Evolutionary conservation across 2,329 filamentous ascomycete species (phyloP).

Genomic region (Hypoxylon sp.): DNA sequence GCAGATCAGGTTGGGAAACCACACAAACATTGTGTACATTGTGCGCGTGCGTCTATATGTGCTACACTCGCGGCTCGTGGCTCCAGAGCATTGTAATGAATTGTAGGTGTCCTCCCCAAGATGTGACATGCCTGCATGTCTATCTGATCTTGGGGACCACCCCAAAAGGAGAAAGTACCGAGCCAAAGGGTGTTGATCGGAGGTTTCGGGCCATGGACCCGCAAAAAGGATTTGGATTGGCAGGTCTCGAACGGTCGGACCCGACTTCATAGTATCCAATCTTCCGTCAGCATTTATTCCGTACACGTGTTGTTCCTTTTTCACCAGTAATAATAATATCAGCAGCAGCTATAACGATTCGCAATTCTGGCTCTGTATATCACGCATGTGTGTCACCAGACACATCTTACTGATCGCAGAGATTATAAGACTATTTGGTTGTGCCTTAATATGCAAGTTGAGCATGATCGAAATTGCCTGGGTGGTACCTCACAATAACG

Average conservation of each 20-base stretch:
- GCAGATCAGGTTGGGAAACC: slow-evolving; percentile 8
- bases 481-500: not conserved
- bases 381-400: not conserved
- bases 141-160: slow-evolving; percentile 33
- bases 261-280: slow-evolving; percentile 18
- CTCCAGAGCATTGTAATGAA: slow-evolving; percentile 8
- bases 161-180: slow-evolving; percentile 28
- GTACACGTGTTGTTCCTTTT: slow-evolving; percentile 14
- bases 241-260: slow-evolving; percentile 33
- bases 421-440: slow-evolving; percentile 2
- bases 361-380: slow-evolving; percentile 2
- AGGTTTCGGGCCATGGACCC: slow-evolving; percentile 46
- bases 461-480: not conserved
- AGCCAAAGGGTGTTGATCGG: slow-evolving; percentile 42
- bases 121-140: slow-evolving; percentile 32
- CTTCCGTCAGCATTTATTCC: slow-evolving; percentile 5
- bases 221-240: slow-evolving; percentile 37
- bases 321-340: slow-evolving; percentile 6
- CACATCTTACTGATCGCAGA: not conserved
- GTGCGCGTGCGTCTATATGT: slow-evolving; percentile 5
- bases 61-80: slow-evolving; percentile 27
- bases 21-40: slow-evolving; percentile 16
- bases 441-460: not conserved
- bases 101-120: slow-evolving; percentile 6
- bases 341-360: not conserved